Percentiles rank a stretch among this genome's conserved stretches.
phyloP scores from a whole-genome alignment of 1,139 yeast genomes.

The Lodderomyces orthopsilosis region DNA sequence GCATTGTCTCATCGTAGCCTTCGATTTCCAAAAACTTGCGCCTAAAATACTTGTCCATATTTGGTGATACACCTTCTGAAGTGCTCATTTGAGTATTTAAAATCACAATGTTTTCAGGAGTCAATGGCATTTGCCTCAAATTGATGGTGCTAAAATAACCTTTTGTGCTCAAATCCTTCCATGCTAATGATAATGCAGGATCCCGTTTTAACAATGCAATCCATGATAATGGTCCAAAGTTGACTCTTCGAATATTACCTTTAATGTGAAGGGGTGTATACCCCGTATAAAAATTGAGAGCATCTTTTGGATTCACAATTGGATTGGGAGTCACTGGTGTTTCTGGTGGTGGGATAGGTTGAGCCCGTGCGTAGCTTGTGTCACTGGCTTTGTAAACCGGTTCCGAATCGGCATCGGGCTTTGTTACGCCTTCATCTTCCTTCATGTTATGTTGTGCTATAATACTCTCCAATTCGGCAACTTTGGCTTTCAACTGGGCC shows the following conservation, averaged over 20 bases:
- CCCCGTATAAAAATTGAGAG: conserved; percentile 31
- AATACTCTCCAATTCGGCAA: conserved; percentile 6
- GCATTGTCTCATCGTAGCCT: conserved; percentile 34
- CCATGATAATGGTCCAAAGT: conserved; percentile 41
- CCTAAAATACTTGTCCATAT: conserved; percentile 25
- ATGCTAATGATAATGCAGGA: conserved; percentile 19
- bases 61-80: conserved; percentile 1
- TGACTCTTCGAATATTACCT: conserved; percentile 26
- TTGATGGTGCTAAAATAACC: conserved; percentile 9
- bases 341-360: conserved; percentile 6
- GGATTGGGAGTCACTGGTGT: conserved; percentile 25
- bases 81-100: conserved; percentile 4
- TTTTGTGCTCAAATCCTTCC: conserved; percentile 17
- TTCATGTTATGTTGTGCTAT: neutral
- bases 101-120: conserved; percentile 18
- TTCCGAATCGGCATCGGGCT: neutral
- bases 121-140: conserved; percentile 10
- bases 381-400: neutral
- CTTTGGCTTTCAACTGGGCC: conserved; percentile 4
- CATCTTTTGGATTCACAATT: conserved; percentile 19
- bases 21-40: conserved; percentile 32
- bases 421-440: neutral
- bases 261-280: conserved; percentile 24
- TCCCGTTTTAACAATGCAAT: conserved; percentile 35
- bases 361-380: neutral